Base-by-base conservation (phyloP, 106 monocot species). In the Dendrobium huoshanense region DNA sequence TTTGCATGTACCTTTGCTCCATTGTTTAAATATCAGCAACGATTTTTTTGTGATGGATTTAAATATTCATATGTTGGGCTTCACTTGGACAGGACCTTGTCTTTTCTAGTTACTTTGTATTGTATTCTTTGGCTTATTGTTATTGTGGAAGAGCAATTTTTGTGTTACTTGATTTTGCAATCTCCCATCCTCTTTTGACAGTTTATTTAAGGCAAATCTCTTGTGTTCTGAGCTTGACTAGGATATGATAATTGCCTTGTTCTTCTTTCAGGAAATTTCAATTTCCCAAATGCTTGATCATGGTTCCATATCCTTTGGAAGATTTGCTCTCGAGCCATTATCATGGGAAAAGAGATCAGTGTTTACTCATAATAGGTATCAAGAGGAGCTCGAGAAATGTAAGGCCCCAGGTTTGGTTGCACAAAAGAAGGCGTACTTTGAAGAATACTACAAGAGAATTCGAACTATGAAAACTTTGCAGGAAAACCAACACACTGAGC, bases 401-500 rank as follows among this genome's bases (percentile, higher is more conserved):
- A 96, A 87, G 40, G 61, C 73, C 27, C 91, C 89, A 56, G 95
- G 95, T 80, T 87, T 91, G 67, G 95, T 96, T 85, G 93, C 93
- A 20, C 80, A 93, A 84, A 96, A 96, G 78, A 96, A 93, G 79
- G 93, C 95, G 44, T 96, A 87, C 78, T 96, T 96, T 85, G 95
- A 96, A 88, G 93, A 93, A 61, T 85, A 91, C 81, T 96, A 96
- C 82, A 89, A 86, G 77, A 93, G 79, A 72, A 81, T 91, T 18
- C 86, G 89, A 79, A 77, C 77, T 73, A 79, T 91, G 82, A 96
- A 96, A 80, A 82, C 80, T 65, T 77, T 80, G 76, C 82, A 91
- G 74, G 84, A 87, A 37, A 87, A 79, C 75, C 87, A 95, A 75
- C 88, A 89, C 83, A 33, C 33, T 70, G 10, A 70, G 8, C 2